phyloP scores from a whole-genome alignment of 208 protist species.

The Trypanosoma cruzi region DNA sequence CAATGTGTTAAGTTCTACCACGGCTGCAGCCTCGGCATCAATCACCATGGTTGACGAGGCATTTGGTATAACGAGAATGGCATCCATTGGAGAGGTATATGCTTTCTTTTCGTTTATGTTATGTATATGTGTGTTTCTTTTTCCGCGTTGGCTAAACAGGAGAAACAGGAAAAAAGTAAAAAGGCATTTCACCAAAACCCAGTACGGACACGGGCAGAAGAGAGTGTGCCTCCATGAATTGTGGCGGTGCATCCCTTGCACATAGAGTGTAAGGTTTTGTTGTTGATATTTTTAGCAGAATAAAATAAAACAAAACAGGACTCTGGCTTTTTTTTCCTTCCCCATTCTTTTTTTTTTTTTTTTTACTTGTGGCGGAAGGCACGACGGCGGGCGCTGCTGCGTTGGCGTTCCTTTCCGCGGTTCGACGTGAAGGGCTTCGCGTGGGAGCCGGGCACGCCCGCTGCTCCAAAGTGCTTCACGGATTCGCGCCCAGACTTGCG shows the following conservation, averaged over 20 bases:
- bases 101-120: conserved; percentile 11
- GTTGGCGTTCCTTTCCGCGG: conserved; percentile 93
- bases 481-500: conserved; percentile 95
- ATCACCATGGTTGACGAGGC: background rate
- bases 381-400: conserved; percentile 54
- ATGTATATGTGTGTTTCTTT: conserved; percentile 11
- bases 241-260: background rate
- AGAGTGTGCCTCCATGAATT: conserved; percentile 1
- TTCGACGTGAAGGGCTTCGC: conserved; percentile 82
- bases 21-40: conserved; percentile 23
- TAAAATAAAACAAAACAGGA: conserved; percentile 17
- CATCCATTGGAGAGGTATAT: background rate
- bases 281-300: background rate
- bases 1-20: conserved; percentile 40
- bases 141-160: conserved; percentile 19
- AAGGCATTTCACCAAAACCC: background rate
- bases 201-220: conserved; percentile 1
- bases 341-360: conserved; percentile 3
- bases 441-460: conserved; percentile 94
- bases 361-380: conserved; percentile 34
- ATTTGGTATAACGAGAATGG: background rate
- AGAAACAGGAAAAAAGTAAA: conserved; percentile 30
- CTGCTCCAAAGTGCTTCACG: conserved; percentile 98
- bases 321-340: conserved; percentile 3
- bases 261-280: no score